Base-by-base conservation (phyloP, 2,329 filamentous ascomycete species). In the Penicillium rolfsii region DNA sequence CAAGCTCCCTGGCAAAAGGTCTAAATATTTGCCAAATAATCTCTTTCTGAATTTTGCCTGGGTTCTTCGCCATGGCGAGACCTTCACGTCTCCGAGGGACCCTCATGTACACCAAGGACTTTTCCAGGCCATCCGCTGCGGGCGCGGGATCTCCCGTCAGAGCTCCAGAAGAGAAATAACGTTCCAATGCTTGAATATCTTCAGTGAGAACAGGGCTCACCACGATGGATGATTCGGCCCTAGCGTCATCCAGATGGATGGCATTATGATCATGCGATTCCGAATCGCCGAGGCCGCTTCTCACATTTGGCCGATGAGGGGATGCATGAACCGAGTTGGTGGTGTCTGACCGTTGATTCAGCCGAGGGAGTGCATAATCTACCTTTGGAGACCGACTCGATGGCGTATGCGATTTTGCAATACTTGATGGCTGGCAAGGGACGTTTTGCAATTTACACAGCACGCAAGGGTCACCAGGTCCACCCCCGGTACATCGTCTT, bases 381-480 rank as follows among this genome's bases (percentile, higher is more conserved):
- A 1, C 9, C 19, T 22, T 53, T n/a, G 26, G 14, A 2, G 35
- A 40, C 4, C 50, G 50, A 28, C 33, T 19, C 5, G 30, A 50
- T 19, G 19, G n/a, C 16, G 35, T n/a, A 26, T 53, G 50, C 5
- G 33, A 22, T 19, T 28, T 53, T 9, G 50, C 19, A 38, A 40
- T 53, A 53, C n/a, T 35, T 28, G 50, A 53, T n/a, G 50, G 50
- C 19, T 26, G 50, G 12, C 50, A 53, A 5, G 50, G 50, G 11
- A 53, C 50, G 36, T 53, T 40, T 53, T 53, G 50, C 36, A 53
- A 28, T 53, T 53, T 26, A 53, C 50, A 53, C 12, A 53, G 50
- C 50, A 53, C 50, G 14, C 50, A 53, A 28, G 50, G 50, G 5
- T 53, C 50, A 4, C 35, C 35, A 1, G 50, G 33, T 28, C 35